Evolutionary conservation across 129 eudicot genomes (phyloP), one percentile per base, ranked within the genome.

Genomic region (Erigeron canadensis): DNA sequence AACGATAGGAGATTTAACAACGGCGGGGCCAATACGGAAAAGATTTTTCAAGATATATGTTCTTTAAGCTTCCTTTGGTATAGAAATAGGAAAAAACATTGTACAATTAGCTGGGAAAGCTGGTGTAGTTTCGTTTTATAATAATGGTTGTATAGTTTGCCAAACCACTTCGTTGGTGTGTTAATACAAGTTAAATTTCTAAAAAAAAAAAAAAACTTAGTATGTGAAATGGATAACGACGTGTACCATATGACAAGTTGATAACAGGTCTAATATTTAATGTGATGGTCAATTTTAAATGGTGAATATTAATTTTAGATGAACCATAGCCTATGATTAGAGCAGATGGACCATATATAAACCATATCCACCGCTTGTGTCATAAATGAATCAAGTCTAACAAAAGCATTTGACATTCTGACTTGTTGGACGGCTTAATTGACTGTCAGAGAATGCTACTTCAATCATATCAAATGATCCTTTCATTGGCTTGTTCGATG

Each of bases 381-480:
- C 67, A 39, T 63, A 63, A 63, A 63, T 63, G 47, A 63, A 28
- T 23, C n/a, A 5, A 23, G 21, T 46, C 42, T 34, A 38, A 37
- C 13, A 10, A 19, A 58, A 15, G 3, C 12, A 12, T n/a, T 61
- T 34, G 66, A 61, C 66, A 5, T 16, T 61, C 66, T 34, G 21
- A 5, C 7, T 5, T 22, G 17, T 28, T 22, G 66, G 48, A 37
- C 11, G 21, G n/a, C 67, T 21, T 28, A 58, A 58, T 48, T 89
- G 96, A 7, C 86, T 73, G 37, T 84, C 85, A 40, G 67, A 39
- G 21, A 28, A 28, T 47, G 38, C 67, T 13, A 39, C 48, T 39
- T 63, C 48, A 39, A 3, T 63, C 34, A 28, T 28, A 28, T 28
- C 34, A 28, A 28, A 28, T 28, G 34, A 2, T 28, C 2, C 34